These are phyloP conservation scores for Plasmodium adleri DNA, from an alignment of 169 alveolate species.

Conservation along the genomic window DNA sequence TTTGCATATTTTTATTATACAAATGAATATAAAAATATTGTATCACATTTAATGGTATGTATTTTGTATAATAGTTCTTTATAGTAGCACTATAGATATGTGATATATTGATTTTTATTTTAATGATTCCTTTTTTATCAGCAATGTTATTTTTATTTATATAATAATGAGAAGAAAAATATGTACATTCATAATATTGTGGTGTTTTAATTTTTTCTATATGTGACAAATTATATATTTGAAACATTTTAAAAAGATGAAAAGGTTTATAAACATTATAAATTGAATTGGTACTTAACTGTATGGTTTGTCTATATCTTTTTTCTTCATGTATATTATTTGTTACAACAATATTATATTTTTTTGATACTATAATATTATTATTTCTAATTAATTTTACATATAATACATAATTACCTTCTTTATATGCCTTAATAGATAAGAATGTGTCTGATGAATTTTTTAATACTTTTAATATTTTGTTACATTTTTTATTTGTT, in stretches of 20 bases:
- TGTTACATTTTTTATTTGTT: slow-evolving; percentile 7
- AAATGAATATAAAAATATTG: slow-evolving; percentile 35
- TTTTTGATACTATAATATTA: slow-evolving; percentile 24
- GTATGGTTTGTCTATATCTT: neutral
- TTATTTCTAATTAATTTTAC: slow-evolving; percentile 7
- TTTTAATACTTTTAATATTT: slow-evolving; percentile 4
- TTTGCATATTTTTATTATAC: slow-evolving; percentile 27
- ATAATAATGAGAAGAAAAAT: neutral
- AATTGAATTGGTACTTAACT: slow-evolving; percentile 19
- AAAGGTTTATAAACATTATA: slow-evolving; percentile 30
- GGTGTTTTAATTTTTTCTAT: neutral
- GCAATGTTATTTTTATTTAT: neutral
- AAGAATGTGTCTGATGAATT: slow-evolving; percentile 26
- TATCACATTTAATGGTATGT: slow-evolving; percentile 43
- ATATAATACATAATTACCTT: slow-evolving; percentile 38
- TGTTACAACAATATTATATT: slow-evolving; percentile 28
- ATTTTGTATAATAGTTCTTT: slow-evolving; percentile 35
- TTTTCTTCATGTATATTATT: neutral
- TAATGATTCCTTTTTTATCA: neutral
- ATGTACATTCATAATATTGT: neutral
- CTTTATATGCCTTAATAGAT: slow-evolving; percentile 37
- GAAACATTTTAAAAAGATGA: slow-evolving; percentile 16
- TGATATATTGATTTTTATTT: slow-evolving; percentile 20
- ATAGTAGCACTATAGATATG: slow-evolving; percentile 23
- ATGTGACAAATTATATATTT: neutral